Conservation (phyloP, 495 filamentous ascomycete species). For the Penicillium maclennaniae region DNA sequence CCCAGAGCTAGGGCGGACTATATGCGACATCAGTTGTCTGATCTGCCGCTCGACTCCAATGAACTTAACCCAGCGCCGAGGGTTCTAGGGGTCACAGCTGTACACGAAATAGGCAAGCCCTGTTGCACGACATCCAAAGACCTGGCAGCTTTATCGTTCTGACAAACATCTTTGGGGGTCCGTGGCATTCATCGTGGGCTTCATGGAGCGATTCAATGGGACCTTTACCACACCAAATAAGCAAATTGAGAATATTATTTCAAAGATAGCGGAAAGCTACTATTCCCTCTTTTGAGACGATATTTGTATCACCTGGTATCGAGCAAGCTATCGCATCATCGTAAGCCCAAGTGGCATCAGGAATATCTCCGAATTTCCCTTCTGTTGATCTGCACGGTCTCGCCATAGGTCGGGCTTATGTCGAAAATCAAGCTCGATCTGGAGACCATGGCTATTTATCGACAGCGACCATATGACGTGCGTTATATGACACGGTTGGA, state of each 20-base stretch:
- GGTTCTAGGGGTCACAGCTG: constrained; percentile 11
- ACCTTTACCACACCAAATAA: neutral
- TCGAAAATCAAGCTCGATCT: neutral
- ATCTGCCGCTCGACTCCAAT: neutral
- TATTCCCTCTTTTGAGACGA: neutral
- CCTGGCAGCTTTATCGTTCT: constrained; percentile 6
- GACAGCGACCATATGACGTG: too few relatives aligned
- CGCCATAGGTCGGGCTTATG: neutral
- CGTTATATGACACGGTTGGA: neutral
- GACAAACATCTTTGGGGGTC: constrained; percentile 2
- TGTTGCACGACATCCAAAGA: constrained; percentile 21
- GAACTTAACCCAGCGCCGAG: constrained; percentile 26
- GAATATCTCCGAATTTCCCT: neutral
- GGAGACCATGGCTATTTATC: neutral
- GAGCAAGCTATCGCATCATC: neutral
- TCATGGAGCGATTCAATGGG: neutral
- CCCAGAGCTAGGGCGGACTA: constrained; percentile 47
- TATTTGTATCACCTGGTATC: neutral
- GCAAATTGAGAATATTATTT: neutral
- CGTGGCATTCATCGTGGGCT: constrained; percentile 8
- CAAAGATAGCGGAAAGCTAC: neutral
- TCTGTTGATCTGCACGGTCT: neutral
- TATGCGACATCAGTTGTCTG: constrained; percentile 6
- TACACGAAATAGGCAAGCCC: neutral
- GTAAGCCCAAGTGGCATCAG: neutral